phyloP scores from a whole-genome alignment of 345 rosid species.

The Eucalyptus brandiana region DNA sequence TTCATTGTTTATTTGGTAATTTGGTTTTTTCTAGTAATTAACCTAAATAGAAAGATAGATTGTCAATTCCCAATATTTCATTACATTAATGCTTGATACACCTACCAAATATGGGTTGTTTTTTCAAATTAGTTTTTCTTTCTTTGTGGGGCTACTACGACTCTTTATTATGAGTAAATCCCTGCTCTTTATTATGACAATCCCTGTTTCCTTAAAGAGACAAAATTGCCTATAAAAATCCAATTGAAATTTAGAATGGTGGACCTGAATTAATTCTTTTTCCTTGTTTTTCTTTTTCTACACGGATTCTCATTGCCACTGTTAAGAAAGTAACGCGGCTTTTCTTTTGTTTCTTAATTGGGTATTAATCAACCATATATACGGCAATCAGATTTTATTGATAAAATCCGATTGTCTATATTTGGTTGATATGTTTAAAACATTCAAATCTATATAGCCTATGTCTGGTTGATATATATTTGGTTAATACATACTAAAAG shows the following conservation, averaged over 20 bases:
- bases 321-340: not conserved
- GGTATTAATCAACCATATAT: not conserved
- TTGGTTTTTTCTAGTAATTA: not conserved
- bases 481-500: not conserved
- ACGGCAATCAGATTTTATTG: not conserved
- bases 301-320: not conserved
- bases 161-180: not conserved
- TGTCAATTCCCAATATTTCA: not conserved
- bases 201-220: not conserved
- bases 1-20: not conserved
- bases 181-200: not conserved
- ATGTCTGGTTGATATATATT: not conserved
- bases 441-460: not conserved
- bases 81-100: not conserved
- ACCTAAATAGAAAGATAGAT: not conserved
- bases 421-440: too few species aligned
- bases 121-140: not conserved
- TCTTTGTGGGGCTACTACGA: not conserved
- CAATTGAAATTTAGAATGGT: not conserved
- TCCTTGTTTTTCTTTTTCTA: not conserved
- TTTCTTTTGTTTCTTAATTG: not conserved
- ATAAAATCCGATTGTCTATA: too few species aligned
- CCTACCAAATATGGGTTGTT: not conserved
- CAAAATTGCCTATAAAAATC: not conserved
- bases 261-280: not conserved